These are phyloP conservation scores for Bolboschoenus planiculmis DNA, from an alignment of 176 grass and related monocot species.

Conservation along the genomic window DNA sequence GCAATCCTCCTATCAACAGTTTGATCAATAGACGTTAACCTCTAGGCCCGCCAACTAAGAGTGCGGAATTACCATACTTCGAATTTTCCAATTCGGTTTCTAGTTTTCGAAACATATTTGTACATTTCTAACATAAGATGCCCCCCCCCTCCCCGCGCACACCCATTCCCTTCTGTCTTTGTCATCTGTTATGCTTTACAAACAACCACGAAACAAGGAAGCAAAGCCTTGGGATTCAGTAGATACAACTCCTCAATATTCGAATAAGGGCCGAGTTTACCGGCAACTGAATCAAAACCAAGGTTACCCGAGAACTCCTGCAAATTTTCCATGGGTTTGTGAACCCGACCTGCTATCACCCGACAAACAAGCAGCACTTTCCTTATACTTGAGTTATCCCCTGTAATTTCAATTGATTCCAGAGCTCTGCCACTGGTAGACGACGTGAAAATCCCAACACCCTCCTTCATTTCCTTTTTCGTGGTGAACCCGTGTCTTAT, in stretches of 20 bases:
- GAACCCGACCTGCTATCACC: conserved; percentile 73
- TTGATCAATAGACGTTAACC: neutral
- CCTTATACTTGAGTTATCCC: neutral
- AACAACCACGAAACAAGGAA: conserved; percentile 71
- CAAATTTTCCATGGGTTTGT: conserved; percentile 51
- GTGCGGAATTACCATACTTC: neutral
- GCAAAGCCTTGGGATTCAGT: conserved; percentile 52
- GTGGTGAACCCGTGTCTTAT: conserved; percentile 54
- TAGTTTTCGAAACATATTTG: neutral
- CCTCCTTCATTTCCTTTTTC: conserved; percentile 35
- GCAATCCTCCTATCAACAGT: neutral
- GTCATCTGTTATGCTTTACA: conserved; percentile 43
- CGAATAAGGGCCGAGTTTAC: conserved; percentile 33
- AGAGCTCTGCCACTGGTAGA: conserved; percentile 58
- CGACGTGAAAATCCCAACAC: conserved; percentile 54
- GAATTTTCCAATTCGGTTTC: neutral
- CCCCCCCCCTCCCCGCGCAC: too few relatives aligned
- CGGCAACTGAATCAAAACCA: conserved; percentile 73
- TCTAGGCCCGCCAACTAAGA: neutral
- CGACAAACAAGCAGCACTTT: conserved; percentile 58
- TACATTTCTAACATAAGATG: conserved; percentile 2
- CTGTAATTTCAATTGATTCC: conserved; percentile 26
- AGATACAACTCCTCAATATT: conserved; percentile 67
- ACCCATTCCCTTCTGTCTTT: neutral
- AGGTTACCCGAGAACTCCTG: conserved; percentile 31